Evolutionary conservation across 139 green algal species (phyloP), one percentile per base, ranked within the genome.

Genomic region (Tetradesmus obliquus): DNA sequence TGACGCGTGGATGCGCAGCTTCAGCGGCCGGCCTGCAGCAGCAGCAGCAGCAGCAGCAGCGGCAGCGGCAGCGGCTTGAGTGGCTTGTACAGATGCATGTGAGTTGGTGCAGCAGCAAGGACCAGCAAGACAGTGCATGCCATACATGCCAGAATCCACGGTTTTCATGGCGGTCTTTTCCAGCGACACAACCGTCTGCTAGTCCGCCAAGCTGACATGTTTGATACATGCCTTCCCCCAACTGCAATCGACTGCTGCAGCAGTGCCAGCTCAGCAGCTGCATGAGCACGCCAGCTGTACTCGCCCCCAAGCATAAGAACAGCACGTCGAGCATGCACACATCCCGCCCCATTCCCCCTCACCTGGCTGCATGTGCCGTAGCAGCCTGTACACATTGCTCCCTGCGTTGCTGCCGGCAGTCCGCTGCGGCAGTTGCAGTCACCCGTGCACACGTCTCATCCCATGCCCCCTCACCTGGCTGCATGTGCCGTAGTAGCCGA

Each of bases 381-480:
- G 82, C 57, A 97, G 94, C 51, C 93, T 84, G 93, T 97, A 98
- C 55, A 95, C 69, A 84, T 96, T 87, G 0, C 86, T 94, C 3
- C 95, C 95, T 12, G 84, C 83, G 80, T 94, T 45, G 32, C 32
- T 45, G 32, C 32, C 32, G 32, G 32, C 32, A 45, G 32, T 45
- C 32, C 32, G 32, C 32, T 45, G 32, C 32, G 32, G 32, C 72
- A 81, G 6, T 9, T 13, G 20, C 19, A 81, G 32, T 45, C 32
- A 45, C 0, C 32, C 32, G 32, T 45, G 32, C 32, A 45, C 32
- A 45, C 32, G 32, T 45, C 32, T 45, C 32, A 45, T 45, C 32
- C 32, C 32, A 45, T 45, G 32, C 32, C 32, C 32, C 32, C 32
- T 60, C 22, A 89, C 82, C 82, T 69, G 55, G 82, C 60, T 92